phyloP scores from a whole-genome alignment of 495 filamentous ascomycete species.

The Rusavskia elegans region DNA sequence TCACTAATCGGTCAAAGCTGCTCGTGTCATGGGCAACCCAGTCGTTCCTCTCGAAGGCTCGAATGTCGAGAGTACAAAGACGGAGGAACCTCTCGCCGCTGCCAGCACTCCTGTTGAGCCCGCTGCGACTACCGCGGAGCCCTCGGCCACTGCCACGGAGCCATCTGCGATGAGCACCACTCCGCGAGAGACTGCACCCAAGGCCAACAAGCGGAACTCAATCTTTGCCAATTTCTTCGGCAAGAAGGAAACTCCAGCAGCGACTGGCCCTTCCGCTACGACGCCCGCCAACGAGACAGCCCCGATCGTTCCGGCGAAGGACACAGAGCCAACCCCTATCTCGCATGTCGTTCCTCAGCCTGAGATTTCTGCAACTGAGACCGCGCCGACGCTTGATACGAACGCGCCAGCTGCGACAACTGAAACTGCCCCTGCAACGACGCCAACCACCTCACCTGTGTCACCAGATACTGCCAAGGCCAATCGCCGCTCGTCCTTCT shows the following conservation, averaged over 20 bases:
- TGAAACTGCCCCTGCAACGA: slow-evolving; percentile 10
- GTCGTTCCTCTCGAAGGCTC: slow-evolving; percentile 5
- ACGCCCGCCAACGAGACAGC: slow-evolving; percentile 37
- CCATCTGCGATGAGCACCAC: slow-evolving; percentile 1
- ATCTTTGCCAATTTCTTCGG: slow-evolving; percentile 36
- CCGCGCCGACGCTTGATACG: slow-evolving; percentile 20
- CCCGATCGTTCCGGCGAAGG: slow-evolving; percentile 21
- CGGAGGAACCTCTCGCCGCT: not conserved
- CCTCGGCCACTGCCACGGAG: not conserved
- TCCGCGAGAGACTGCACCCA: slow-evolving; percentile 10
- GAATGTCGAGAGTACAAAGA: not conserved
- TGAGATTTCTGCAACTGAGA: slow-evolving; percentile 32
- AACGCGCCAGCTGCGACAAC: slow-evolving; percentile 20
- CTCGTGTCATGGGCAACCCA: slow-evolving; percentile 9
- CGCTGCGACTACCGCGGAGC: not conserved
- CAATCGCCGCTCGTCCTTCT: slow-evolving; percentile 41
- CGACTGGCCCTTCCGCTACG: slow-evolving; percentile 14
- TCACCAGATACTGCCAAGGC: slow-evolving; percentile 22
- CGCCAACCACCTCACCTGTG: slow-evolving; percentile 11
- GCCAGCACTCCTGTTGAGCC: not conserved
- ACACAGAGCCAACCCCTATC: slow-evolving; percentile 24
- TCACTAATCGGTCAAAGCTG: slow-evolving; percentile 5
- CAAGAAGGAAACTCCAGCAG: slow-evolving; percentile 26
- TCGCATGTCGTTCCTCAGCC: slow-evolving; percentile 35
- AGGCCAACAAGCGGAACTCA: slow-evolving; percentile 32